Percentiles rank a stretch among this genome's conserved stretches.
Evolutionary conservation across 352 stramenopile species (phyloP).

Genomic region (Phytophthora agathidicida): DNA sequence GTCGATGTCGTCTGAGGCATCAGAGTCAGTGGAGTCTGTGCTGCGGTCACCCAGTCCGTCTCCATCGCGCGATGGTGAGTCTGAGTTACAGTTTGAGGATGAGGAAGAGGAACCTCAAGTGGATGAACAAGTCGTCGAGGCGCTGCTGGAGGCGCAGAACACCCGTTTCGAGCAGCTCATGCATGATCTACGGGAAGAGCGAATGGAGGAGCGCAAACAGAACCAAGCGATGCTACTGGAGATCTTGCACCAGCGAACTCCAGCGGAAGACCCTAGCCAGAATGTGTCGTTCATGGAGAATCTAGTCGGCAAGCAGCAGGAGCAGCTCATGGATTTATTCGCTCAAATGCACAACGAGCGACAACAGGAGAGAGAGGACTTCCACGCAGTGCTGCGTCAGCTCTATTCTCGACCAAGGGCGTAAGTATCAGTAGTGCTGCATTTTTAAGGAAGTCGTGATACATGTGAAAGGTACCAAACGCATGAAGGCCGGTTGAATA

Average conservation of each 20-base stretch:
- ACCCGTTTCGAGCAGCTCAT: constrained; percentile 40
- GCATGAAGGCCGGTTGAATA: no score
- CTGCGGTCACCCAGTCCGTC: constrained; percentile 18
- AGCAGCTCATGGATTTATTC: constrained; percentile 48
- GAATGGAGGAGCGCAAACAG: constrained; percentile 40
- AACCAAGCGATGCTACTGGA: constrained; percentile 42
- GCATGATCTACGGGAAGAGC: constrained; percentile 35
- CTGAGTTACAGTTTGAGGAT: constrained; percentile 13
- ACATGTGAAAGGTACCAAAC: background rate
- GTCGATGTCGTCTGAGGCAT: constrained; percentile 35
- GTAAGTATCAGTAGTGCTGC: constrained; percentile 17
- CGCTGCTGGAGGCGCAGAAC: constrained; percentile 37
- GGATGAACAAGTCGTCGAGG: constrained; percentile 34
- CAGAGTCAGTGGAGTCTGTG: constrained; percentile 11
- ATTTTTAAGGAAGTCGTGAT: background rate
- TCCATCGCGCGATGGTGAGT: constrained; percentile 28
- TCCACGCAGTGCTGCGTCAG: constrained; percentile 32
- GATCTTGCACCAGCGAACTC: constrained; percentile 35
- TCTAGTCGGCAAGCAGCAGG: constrained; percentile 38
- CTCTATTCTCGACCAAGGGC: constrained; percentile 15
- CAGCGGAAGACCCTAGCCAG: constrained; percentile 23
- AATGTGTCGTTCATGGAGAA: constrained; percentile 33
- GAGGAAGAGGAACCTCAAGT: constrained; percentile 20
- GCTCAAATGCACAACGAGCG: constrained; percentile 43
- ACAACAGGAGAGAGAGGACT: constrained; percentile 44